phyloP scores from a whole-genome alignment of 169 alveolate species.

The Besnoitia besnoiti region DNA sequence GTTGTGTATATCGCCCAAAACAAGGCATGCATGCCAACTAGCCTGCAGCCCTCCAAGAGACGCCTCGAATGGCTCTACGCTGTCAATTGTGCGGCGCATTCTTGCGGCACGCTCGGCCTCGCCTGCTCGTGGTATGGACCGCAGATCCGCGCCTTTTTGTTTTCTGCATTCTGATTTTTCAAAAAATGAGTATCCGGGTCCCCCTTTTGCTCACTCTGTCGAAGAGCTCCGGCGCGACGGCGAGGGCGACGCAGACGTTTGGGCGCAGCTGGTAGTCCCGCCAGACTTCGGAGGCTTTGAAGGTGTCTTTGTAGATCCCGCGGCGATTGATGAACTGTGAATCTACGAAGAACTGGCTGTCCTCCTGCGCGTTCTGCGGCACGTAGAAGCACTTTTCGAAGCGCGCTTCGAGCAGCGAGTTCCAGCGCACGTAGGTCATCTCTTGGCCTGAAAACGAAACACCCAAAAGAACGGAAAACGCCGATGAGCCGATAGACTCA shows the following conservation, averaged over 20 bases:
- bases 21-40: too few relatives aligned
- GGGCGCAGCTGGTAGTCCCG: slow-evolving; percentile 89
- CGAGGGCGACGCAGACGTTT: slow-evolving; percentile 89
- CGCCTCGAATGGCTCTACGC: too few relatives aligned
- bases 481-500: too few relatives aligned
- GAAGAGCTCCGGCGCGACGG: slow-evolving; percentile 92
- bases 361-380: slow-evolving; percentile 69
- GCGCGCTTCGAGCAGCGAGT: slow-evolving; percentile 77
- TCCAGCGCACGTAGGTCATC: slow-evolving; percentile 78
- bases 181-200: background rate
- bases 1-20: too few relatives aligned
- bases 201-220: slow-evolving; percentile 70
- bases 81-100: too few relatives aligned
- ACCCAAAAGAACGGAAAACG: too few relatives aligned
- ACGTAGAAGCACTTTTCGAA: slow-evolving; percentile 87
- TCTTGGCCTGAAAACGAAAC: background rate
- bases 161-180: background rate
- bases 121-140: too few relatives aligned
- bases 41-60: too few relatives aligned
- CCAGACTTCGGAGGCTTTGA: slow-evolving; percentile 73
- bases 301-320: slow-evolving; percentile 85
- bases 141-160: slow-evolving; percentile 16
- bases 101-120: too few relatives aligned
- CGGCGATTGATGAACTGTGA: slow-evolving; percentile 69
- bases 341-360: slow-evolving; percentile 15